A percentile compares a stretch with the other conserved stretches of the same genome.
These are phyloP conservation scores for Saccharomycopsis crataegensis DNA, from an alignment of 1,139 yeast genomes.

Conservation along the genomic window DNA sequence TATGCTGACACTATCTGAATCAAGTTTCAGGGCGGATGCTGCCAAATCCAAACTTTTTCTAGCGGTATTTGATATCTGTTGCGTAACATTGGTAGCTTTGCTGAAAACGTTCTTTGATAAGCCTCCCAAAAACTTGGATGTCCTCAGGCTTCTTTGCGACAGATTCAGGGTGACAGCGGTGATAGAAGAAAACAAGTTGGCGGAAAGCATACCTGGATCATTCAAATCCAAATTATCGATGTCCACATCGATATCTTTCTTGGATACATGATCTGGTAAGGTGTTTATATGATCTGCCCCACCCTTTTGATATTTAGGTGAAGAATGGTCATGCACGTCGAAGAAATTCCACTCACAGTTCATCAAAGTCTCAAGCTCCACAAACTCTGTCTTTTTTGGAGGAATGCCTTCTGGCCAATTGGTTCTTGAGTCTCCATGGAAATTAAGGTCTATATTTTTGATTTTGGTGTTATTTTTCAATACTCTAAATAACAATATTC, in stretches of 20 bases:
- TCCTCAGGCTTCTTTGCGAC: background rate
- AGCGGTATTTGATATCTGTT: background rate
- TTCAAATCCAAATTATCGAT: constrained; percentile 16
- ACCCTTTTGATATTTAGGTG: constrained; percentile 19
- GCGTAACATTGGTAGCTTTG: background rate
- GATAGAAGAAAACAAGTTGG: constrained; percentile 10
- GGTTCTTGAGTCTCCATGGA: constrained; percentile 71
- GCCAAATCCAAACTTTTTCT: background rate
- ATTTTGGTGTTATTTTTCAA: constrained; percentile 63
- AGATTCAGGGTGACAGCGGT: constrained; percentile 9
- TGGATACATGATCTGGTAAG: constrained; percentile 13
- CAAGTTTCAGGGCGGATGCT: too few relatives aligned
- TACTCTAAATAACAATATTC: constrained; percentile 66
- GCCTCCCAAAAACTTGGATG: constrained; percentile 2
- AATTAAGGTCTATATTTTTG: constrained; percentile 56
- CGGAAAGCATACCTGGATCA: background rate
- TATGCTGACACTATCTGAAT: background rate
- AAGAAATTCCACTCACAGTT: constrained; percentile 93
- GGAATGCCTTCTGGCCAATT: constrained; percentile 99
- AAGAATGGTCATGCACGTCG: constrained; percentile 30
- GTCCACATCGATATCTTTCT: constrained; percentile 12
- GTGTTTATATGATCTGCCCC: constrained; percentile 26
- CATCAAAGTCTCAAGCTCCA: constrained; percentile 59
- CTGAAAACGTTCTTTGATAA: constrained; percentile 4
- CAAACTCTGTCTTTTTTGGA: constrained; percentile 63